Evolutionary conservation across 352 stramenopile species (phyloP).

Genomic region (Phytophthora hibernalis): DNA sequence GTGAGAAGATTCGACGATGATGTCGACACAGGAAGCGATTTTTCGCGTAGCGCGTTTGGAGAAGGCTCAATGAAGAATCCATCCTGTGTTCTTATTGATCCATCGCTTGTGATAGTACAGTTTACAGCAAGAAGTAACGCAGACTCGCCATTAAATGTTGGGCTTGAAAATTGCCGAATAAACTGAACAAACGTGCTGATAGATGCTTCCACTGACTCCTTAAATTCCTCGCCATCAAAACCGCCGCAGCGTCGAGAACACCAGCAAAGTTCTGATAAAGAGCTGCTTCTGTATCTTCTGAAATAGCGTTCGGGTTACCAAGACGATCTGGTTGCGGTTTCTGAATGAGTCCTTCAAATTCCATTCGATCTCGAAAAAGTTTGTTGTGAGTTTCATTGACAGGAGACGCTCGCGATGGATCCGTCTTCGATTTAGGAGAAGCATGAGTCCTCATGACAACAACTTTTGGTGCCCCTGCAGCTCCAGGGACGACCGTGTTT

Average conservation of each 20-base stretch:
- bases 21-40: conserved; percentile 64
- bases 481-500: conserved; percentile 26
- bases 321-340: conserved; percentile 26
- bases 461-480: conserved; percentile 23
- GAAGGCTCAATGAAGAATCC: conserved; percentile 73
- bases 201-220: conserved; percentile 86
- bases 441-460: neutral
- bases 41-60: conserved; percentile 64
- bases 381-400: conserved; percentile 38
- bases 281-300: conserved; percentile 52
- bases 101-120: conserved; percentile 40
- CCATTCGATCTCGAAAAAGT: conserved; percentile 57
- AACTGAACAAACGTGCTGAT: conserved; percentile 76
- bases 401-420: conserved; percentile 10
- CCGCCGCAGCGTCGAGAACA: conserved; percentile 81
- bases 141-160: conserved; percentile 62
- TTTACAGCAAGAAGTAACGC: conserved; percentile 69
- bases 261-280: conserved; percentile 67
- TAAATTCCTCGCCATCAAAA: conserved; percentile 93
- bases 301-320: conserved; percentile 3
- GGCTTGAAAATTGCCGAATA: conserved; percentile 73
- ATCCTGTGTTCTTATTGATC: conserved; percentile 33
- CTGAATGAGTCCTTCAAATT: conserved; percentile 55
- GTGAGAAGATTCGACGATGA: conserved; percentile 84
- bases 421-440: conserved; percentile 29